phyloP scores from a whole-genome alignment of 768 basidiomycete genomes.

The Pleurotus eryngii region DNA sequence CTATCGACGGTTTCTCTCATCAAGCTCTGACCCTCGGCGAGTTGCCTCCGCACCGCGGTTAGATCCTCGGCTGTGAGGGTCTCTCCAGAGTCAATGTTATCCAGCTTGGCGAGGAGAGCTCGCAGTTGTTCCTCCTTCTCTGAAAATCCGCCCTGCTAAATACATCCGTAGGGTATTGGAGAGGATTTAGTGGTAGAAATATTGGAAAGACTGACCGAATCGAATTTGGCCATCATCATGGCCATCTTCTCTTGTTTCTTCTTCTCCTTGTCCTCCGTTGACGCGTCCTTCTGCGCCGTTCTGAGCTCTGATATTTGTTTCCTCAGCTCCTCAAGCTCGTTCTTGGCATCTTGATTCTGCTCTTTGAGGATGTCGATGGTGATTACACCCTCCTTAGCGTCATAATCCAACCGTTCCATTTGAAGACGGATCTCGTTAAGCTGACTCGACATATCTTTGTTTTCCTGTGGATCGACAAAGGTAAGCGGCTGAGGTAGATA shows the following conservation, averaged over 20 bases:
- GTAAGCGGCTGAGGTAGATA: not conserved
- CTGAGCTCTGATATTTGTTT: conserved; percentile 78
- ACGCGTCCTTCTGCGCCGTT: conserved; percentile 76
- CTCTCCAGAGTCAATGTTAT: conserved; percentile 69
- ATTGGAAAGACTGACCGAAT: conserved; percentile 59
- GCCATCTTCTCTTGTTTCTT: conserved; percentile 99
- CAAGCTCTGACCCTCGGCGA: conserved; percentile 83
- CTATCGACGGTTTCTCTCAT: conserved; percentile 88
- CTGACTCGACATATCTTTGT: conserved; percentile 90
- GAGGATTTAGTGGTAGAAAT: conserved; percentile 3
- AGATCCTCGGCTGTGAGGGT: conserved; percentile 74
- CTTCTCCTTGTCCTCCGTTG: conserved; percentile 96
- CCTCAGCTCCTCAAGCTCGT: conserved; percentile 86
- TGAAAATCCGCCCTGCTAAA: conserved; percentile 86
- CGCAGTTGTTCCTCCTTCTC: conserved; percentile 95
- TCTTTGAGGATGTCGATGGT: conserved; percentile 94
- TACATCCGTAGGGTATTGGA: conserved; percentile 12
- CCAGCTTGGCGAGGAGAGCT: conserved; percentile 78
- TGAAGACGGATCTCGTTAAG: conserved; percentile 90
- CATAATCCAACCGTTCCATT: conserved; percentile 90
- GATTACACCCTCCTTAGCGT: conserved; percentile 92
- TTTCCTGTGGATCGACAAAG: conserved; percentile 55
- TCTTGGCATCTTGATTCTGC: conserved; percentile 83
- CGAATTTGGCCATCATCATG: conserved; percentile 99
- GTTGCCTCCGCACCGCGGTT: conserved; percentile 77